Evolutionary conservation across 768 basidiomycete genomes (phyloP), one percentile per base, ranked within the genome.

Genomic region (Leccinum sublutescens): DNA sequence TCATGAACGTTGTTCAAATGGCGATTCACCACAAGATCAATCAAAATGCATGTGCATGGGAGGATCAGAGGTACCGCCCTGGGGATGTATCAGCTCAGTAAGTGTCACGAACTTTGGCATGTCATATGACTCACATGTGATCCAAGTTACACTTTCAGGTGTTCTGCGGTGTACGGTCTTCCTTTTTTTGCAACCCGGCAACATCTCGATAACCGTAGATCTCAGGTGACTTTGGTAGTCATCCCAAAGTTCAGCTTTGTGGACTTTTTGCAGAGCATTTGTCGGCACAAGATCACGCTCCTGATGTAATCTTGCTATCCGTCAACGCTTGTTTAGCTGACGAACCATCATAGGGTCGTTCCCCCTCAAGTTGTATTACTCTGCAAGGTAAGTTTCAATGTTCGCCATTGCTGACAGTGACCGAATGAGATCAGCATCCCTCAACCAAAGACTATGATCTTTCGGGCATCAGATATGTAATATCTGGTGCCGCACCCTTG

Each of bases 361-460:
- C 86, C 87, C 19, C 86, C 87, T 15, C 84, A 87, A 57, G 78
- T 85, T 5, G 81, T 88, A 8, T 73, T 87, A 17, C 70, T 88
- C 21, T 84, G 83, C 78, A 88, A 88, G 76, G 86, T 83, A 64
- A 55, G 64, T 55, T 43, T n/a, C 84, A 0, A 33, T 34, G 43
- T 21, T 27, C 34, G n/a, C 2, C 2, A 14, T 40, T 51, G 17
- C 49, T 56, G 50, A 53, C 48, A 19, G 5, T 21, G 29, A 40
- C n/a, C 25, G 52, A 52, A 64, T 59, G 31, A 38, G 43, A 50
- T 11, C 48, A 86, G 84, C 80, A 85, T 64, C 83, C 82, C n/a
- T 77, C 74, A 4, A 74, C 74, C 54, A 79, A 77, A 64, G 72
- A 80, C 11, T 78, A 79, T 52, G 79, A 85, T 63, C 76, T 88